These are phyloP conservation scores for Calonectria pseudoturangicola DNA, from an alignment of 2,329 filamentous ascomycete genomes.

Conservation along the genomic window DNA sequence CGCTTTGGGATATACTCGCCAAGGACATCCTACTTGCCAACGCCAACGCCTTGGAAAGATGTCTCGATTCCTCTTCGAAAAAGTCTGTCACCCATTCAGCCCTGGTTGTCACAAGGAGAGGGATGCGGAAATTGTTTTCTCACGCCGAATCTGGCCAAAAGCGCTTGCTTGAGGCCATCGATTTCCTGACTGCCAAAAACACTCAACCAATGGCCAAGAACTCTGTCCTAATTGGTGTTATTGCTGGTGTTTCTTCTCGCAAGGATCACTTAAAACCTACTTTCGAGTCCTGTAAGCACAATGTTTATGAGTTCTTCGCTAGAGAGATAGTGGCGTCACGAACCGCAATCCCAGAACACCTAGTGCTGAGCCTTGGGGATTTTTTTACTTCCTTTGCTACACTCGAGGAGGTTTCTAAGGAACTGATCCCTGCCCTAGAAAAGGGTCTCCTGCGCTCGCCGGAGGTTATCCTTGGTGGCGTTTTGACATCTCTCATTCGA, in stretches of 20 bases:
- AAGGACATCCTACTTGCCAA: constrained; percentile 80
- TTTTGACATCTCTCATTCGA: constrained; percentile 83
- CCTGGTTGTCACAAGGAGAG: constrained; percentile 85
- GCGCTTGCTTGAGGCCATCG: constrained; percentile 77
- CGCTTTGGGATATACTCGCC: constrained; percentile 79
- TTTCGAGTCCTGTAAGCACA: constrained; percentile 78
- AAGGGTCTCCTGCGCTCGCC: constrained; percentile 92
- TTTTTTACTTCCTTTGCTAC: constrained; percentile 88
- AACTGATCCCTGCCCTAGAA: constrained; percentile 88
- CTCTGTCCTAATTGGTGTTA: constrained; percentile 86
- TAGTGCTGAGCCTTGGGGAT: constrained; percentile 83
- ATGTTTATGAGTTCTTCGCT: constrained; percentile 88
- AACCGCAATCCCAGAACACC: constrained; percentile 80
- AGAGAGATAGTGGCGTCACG: constrained; percentile 91
- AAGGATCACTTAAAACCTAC: constrained; percentile 77
- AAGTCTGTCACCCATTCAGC: constrained; percentile 82
- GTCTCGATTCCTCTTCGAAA: constrained; percentile 79
- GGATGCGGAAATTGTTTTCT: constrained; percentile 83
- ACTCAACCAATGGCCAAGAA: constrained; percentile 79
- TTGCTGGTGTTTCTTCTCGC: constrained; percentile 90
- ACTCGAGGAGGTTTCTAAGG: constrained; percentile 82
- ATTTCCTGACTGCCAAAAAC: constrained; percentile 81
- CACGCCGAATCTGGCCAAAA: constrained; percentile 73
- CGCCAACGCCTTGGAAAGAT: constrained; percentile 86
- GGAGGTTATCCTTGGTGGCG: constrained; percentile 88